These are phyloP conservation scores for Hypoxylon cercidicola DNA, from an alignment of 495 filamentous ascomycete genomes.

Conservation along the genomic window DNA sequence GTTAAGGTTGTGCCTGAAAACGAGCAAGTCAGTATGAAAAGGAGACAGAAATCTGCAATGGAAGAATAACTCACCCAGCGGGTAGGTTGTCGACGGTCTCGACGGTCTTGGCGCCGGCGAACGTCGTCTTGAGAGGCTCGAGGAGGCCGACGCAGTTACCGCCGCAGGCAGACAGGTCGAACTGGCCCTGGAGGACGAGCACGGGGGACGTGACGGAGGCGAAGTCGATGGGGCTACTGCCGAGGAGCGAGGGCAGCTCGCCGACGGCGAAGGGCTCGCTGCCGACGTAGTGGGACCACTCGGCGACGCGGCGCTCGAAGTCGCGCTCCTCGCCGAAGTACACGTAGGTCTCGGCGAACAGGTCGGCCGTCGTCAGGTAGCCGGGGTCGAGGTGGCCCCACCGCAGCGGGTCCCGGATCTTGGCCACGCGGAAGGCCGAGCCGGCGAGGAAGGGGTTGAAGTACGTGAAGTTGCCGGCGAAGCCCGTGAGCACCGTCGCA, in stretches of 20 bases:
- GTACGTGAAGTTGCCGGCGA: conserved; percentile 38
- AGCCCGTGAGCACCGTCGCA: conserved; percentile 40
- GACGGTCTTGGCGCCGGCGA: conserved; percentile 26
- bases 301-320: conserved; percentile 41
- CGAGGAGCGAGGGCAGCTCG: conserved; percentile 38
- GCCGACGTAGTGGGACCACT: conserved; percentile 36
- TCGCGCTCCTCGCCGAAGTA: conserved; percentile 37
- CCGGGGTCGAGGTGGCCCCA: conserved; percentile 39
- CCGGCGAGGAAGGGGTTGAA: conserved; percentile 42
- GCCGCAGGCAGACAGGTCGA: conserved; percentile 43
- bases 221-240: conserved; percentile 32
- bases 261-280: conserved; percentile 45
- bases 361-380: conserved; percentile 35
- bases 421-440: conserved; percentile 37
- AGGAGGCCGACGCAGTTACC: conserved; percentile 43
- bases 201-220: conserved; percentile 33
- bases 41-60: neutral
- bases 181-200: conserved; percentile 40
- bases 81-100: conserved; percentile 38
- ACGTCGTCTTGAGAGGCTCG: conserved; percentile 23
- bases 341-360: conserved; percentile 36
- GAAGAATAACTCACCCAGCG: conserved; percentile 30
- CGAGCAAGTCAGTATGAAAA: neutral
- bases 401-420: conserved; percentile 25
- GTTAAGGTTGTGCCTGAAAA: conserved; percentile 41